Conservation (phyloP, 2,329 filamentous ascomycete genomes). For the Hymenoscyphus albidus region DNA sequence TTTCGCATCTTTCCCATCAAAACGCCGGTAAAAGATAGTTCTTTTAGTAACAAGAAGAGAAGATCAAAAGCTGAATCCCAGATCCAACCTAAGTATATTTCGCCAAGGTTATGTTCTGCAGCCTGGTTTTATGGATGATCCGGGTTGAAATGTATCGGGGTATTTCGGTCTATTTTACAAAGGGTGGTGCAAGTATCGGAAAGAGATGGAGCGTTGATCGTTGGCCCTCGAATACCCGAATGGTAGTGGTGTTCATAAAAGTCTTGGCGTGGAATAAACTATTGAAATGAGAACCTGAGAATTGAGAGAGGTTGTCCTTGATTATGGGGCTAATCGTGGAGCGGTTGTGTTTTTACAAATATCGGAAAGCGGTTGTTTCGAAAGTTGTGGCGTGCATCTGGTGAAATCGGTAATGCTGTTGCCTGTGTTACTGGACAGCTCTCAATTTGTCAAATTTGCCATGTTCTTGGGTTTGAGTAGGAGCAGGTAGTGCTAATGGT, state of each 20-base stretch:
- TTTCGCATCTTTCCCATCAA: background rate
- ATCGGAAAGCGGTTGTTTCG: background rate
- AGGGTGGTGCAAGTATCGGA: background rate
- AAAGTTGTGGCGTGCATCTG: background rate
- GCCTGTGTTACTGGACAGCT: background rate
- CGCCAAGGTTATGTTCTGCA: background rate
- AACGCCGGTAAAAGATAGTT: background rate
- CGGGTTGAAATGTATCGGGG: background rate
- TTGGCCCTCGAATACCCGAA: background rate
- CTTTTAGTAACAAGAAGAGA: background rate
- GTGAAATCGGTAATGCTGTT: background rate
- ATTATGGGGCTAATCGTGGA: background rate
- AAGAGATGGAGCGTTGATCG: background rate
- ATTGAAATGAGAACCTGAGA: background rate
- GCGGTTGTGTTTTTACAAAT: background rate
- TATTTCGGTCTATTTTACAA: conserved; percentile 4
- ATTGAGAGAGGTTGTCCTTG: background rate
- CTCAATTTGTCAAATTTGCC: background rate
- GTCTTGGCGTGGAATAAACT: background rate
- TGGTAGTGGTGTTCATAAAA: background rate
- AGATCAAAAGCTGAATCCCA: background rate
- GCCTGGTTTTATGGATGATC: background rate
- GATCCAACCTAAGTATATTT: background rate
- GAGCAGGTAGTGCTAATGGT: background rate
- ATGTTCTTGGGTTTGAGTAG: background rate